Base-by-base conservation (phyloP, 306 rosid species). In the Cicer arietinum region DNA sequence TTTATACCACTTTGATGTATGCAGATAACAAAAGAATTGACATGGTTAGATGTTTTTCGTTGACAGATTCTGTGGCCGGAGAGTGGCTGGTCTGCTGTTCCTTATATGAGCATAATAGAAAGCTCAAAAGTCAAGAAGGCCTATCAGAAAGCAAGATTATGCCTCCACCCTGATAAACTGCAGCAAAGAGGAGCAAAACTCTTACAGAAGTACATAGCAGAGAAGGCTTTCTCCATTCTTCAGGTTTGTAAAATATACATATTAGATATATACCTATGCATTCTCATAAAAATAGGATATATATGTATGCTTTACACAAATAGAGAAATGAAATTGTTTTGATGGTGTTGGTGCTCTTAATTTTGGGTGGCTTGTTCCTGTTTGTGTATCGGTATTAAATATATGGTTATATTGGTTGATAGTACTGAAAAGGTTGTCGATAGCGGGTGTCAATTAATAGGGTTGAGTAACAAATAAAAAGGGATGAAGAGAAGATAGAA, bases 101-200 rank as follows among this genome's bases (percentile, higher is more conserved):
- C 96, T 7, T 69, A 86, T 65, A 77, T 89, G 64, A 86, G 69
- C 82, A 75, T 91, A 69, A 81, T 83, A 75, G 90, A 90, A 67
- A 85, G 89, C 72, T 79, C 92, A 25, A 88, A 87, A 54, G 94
- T 89, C 68, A 94, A 89, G 83, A 91, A 90, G 71, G 96, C 94
- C 11, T 91, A 90, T 54, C 96, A 91, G 84, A 91, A 86, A 82
- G 97, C 98, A 79, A 90, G 94, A 71, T 80, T 94, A 46, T 90
- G 94, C 80, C 97, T 91, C 79, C 96, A 90, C 69, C 97, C 97
- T 6, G 95, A 93, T 86, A 93, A 90, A 78, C 86, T 93, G 67
- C 97, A 91, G 71, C 98, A 93, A 84, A 87, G 98, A 89, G 91
- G 96, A 85, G 98, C 95, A 40, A 89, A 93, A 58, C 61, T 57